These are phyloP conservation scores for Fusarium sp. DNA, from an alignment of 2,329 filamentous ascomycete genomes.

Conservation along the genomic window DNA sequence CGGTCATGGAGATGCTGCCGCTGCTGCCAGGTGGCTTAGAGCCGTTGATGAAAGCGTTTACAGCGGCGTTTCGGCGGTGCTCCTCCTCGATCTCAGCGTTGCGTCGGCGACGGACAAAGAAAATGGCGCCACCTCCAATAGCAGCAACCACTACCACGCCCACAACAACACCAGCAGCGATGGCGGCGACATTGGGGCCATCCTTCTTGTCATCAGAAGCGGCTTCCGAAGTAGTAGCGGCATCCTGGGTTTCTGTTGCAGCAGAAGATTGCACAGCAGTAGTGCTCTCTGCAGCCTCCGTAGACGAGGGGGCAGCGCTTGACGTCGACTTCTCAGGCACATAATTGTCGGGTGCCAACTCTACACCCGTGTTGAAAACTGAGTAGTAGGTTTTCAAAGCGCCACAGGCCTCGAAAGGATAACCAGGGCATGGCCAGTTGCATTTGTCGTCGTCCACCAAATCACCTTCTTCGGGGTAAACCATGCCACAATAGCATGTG, in stretches of 20 bases:
- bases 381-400: constrained; percentile 54
- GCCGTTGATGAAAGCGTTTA: constrained; percentile 79
- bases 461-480: constrained; percentile 70
- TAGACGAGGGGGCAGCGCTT: constrained; percentile 46
- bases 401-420: constrained; percentile 70
- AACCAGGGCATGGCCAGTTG: constrained; percentile 74
- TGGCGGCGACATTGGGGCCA: constrained; percentile 80
- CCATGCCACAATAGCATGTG: constrained; percentile 79
- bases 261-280: constrained; percentile 11
- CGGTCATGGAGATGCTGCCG: constrained; percentile 77
- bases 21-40: constrained; percentile 72
- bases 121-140: constrained; percentile 75
- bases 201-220: constrained; percentile 35
- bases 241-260: constrained; percentile 32
- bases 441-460: constrained; percentile 72
- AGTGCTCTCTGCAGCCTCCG: constrained; percentile 39
- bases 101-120: constrained; percentile 80
- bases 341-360: constrained; percentile 52
- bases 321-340: constrained; percentile 13
- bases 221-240: constrained; percentile 3
- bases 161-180: constrained; percentile 89
- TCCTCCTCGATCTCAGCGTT: constrained; percentile 86
- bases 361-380: constrained; percentile 64
- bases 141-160: constrained; percentile 78
- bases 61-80: constrained; percentile 82